Conservation (phyloP, 2,329 filamentous ascomycete species). For the Colletotrichum magnum region DNA sequence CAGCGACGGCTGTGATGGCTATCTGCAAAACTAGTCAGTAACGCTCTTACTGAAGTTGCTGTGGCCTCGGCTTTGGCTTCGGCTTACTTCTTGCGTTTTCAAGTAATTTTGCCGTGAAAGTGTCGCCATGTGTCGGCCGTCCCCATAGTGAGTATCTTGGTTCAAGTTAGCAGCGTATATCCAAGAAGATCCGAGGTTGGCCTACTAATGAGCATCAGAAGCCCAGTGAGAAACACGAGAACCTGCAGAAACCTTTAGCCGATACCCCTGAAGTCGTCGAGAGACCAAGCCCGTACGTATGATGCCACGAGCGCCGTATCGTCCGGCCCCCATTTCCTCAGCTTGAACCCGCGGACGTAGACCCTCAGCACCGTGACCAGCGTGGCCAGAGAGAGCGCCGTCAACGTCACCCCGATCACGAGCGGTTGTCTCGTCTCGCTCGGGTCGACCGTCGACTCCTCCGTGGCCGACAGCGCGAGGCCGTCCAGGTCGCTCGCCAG, state of each 20-base stretch:
- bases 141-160: conserved; percentile 28
- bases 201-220: conserved; percentile 34
- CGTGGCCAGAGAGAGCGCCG: conserved; percentile 5
- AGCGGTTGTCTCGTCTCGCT: conserved; percentile 24
- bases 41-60: background rate
- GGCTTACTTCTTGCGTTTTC: conserved; percentile 19
- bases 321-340: conserved; percentile 32
- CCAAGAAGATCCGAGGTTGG: background rate
- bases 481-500: background rate
- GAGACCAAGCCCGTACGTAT: background rate
- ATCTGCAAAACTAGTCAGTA: background rate
- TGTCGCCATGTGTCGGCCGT: conserved; percentile 11
- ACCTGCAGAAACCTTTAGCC: background rate
- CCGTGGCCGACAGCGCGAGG: too few species aligned
- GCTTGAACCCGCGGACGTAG: conserved; percentile 15
- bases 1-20: background rate
- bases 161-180: background rate
- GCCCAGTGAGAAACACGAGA: conserved; percentile 4
- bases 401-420: conserved; percentile 13
- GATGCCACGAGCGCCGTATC: conserved; percentile 22
- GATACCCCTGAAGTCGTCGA: background rate
- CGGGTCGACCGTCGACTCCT: background rate
- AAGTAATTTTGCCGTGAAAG: conserved; percentile 14
- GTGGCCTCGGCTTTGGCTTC: too few species aligned
- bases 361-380: conserved; percentile 12